Percentiles rank a stretch among this genome's conserved stretches.
Evolutionary conservation across 768 basidiomycete species (phyloP).

Genomic region (Phlebiopsis flavidoalba): DNA sequence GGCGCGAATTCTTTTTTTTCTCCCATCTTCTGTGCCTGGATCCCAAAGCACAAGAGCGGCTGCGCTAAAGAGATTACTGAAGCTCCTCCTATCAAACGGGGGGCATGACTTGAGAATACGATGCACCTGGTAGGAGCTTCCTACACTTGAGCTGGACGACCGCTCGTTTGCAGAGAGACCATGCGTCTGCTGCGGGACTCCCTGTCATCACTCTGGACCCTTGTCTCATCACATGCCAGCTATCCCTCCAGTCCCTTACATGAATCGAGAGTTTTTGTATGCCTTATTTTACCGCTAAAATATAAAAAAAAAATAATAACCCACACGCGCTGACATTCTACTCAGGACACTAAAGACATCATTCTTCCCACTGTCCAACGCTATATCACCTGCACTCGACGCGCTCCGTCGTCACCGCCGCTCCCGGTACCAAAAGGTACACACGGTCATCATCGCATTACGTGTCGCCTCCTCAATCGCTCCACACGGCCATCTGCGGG

Average conservation of each 20-base stretch:
- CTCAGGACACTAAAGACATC: slow-evolving; percentile 18
- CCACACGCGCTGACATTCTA: neutral
- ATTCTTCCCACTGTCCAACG: slow-evolving; percentile 37
- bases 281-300: neutral
- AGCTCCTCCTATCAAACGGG: slow-evolving; percentile 5
- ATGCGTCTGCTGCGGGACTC: slow-evolving; percentile 19
- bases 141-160: slow-evolving; percentile 26
- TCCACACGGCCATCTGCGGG: slow-evolving; percentile 42
- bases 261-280: slow-evolving; percentile 20
- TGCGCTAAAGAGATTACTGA: slow-evolving; percentile 22
- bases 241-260: slow-evolving; percentile 44
- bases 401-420: slow-evolving; percentile 31
- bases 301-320: neutral
- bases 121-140: slow-evolving; percentile 20
- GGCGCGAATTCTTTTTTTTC: slow-evolving; percentile 23
- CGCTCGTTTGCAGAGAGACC: slow-evolving; percentile 20
- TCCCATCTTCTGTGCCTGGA: slow-evolving; percentile 21
- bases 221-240: slow-evolving; percentile 1
- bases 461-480: slow-evolving; percentile 34
- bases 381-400: slow-evolving; percentile 33
- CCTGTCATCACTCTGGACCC: neutral
- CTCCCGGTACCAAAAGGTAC: slow-evolving; percentile 37
- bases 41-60: slow-evolving; percentile 21
- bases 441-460: slow-evolving; percentile 31
- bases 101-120: slow-evolving; percentile 19